phyloP scores from a whole-genome alignment of 805 yeast genomes.

The Saccharomycopsis sp. region DNA sequence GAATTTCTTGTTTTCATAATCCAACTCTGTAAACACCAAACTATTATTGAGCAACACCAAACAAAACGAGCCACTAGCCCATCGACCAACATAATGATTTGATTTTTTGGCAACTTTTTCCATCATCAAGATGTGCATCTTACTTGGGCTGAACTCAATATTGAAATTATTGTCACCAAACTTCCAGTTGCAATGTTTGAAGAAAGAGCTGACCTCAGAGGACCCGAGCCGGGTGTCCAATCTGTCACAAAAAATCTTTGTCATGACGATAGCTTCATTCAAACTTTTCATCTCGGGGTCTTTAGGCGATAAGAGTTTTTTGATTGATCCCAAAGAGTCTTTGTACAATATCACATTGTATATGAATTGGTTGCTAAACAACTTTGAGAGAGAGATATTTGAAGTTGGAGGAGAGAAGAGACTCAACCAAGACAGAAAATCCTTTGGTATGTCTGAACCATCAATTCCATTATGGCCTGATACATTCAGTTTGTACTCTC shows the following conservation, averaged over 20 bases:
- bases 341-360: slow-evolving; percentile 17
- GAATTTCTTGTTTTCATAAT: slow-evolving; percentile 10
- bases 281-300: slow-evolving; percentile 13
- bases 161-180: slow-evolving; percentile 12
- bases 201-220: slow-evolving; percentile 15
- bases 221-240: slow-evolving; percentile 15
- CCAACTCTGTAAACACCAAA: slow-evolving; percentile 13
- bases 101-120: slow-evolving; percentile 7
- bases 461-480: too few relatives aligned
- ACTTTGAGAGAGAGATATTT: slow-evolving; percentile 8
- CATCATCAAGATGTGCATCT: slow-evolving; percentile 9
- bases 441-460: slow-evolving; percentile 5
- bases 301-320: not conserved
- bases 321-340: slow-evolving; percentile 14
- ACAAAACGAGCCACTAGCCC: slow-evolving; percentile 3
- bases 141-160: slow-evolving; percentile 12
- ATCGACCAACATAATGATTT: slow-evolving; percentile 4
- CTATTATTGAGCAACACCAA: slow-evolving; percentile 16
- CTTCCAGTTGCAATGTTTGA: slow-evolving; percentile 15
- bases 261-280: slow-evolving; percentile 10
- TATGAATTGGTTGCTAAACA: slow-evolving; percentile 17
- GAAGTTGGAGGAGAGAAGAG: slow-evolving; percentile 7
- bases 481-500: slow-evolving; percentile 13
- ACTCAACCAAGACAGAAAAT: slow-evolving; percentile 16
- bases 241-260: slow-evolving; percentile 16